Conservation (phyloP, 805 yeast species). For the Kazachstania psychrophila region DNA sequence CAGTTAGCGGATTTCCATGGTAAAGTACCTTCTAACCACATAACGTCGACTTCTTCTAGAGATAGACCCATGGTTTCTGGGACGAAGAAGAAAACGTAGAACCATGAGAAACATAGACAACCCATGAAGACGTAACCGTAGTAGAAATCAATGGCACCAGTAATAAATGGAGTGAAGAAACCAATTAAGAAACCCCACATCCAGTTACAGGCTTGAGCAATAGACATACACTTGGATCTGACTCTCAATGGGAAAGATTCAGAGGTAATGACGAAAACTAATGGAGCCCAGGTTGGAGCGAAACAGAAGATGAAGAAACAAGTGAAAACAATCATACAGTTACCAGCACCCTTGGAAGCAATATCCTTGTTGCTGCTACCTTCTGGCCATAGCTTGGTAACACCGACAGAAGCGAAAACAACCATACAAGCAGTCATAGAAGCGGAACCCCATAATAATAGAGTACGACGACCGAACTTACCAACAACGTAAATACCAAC, state of each 20-base stretch:
- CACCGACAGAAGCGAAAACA: conserved; percentile 53
- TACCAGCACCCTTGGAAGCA: conserved; percentile 47
- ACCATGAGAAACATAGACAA: conserved; percentile 42
- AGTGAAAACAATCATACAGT: conserved; percentile 61
- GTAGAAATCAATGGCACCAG: conserved; percentile 52
- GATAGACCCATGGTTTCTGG: conserved; percentile 73
- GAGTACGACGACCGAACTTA: conserved; percentile 43
- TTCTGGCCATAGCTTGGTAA: conserved; percentile 33
- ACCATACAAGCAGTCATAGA: conserved; percentile 39
- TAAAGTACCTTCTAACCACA: conserved; percentile 34
- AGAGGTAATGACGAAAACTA: conserved; percentile 51
- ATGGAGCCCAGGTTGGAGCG: conserved; percentile 69
- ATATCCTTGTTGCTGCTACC: conserved; percentile 28
- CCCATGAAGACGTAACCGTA: conserved; percentile 57
- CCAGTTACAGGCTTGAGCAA: conserved; percentile 55
- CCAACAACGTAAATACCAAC: conserved; percentile 42
- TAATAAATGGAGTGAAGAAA: conserved; percentile 63
- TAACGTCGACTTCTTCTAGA: conserved; percentile 69
- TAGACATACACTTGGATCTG: conserved; percentile 45
- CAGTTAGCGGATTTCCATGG: conserved; percentile 40
- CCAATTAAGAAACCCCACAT: conserved; percentile 60
- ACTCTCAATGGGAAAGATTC: conserved; percentile 66
- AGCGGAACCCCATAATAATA: conserved; percentile 39
- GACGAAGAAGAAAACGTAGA: conserved; percentile 61
- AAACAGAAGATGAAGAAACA: conserved; percentile 62